phyloP scores from a whole-genome alignment of 768 basidiomycete species.

The Candolleomyces aberdarensis region DNA sequence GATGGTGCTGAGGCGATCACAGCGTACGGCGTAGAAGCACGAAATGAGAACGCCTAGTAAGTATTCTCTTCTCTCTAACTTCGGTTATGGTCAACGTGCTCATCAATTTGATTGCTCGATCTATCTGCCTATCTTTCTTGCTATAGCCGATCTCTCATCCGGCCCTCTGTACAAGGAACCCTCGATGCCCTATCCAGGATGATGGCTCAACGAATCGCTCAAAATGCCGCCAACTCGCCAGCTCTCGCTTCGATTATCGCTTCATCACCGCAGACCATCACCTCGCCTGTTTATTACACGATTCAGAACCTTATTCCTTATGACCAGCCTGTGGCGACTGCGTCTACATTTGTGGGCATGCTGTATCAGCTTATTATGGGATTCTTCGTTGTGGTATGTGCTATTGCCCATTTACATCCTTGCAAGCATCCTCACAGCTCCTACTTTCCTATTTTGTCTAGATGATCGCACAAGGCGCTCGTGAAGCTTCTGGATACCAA shows the following conservation, averaged over 20 bases:
- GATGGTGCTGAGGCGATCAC: conserved; percentile 48
- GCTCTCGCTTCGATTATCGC: conserved; percentile 34
- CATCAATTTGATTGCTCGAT: not conserved
- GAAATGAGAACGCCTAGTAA: conserved; percentile 38
- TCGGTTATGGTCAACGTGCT: not conserved
- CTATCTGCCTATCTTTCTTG: not conserved
- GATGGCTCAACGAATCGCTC: conserved; percentile 30
- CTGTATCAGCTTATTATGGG: conserved; percentile 50
- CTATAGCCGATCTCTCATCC: conserved; percentile 31
- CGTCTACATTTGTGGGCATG: conserved; percentile 51
- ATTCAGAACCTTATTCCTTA: conserved; percentile 54
- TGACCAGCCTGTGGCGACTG: conserved; percentile 51
- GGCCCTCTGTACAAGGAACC: conserved; percentile 31
- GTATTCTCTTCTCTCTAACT: conserved; percentile 14
- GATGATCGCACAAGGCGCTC: conserved; percentile 28
- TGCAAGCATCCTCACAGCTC: not conserved
- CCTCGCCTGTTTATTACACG: conserved; percentile 45
- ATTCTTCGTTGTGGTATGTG: conserved; percentile 37
- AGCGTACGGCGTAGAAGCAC: conserved; percentile 33
- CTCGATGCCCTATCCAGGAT: conserved; percentile 31
- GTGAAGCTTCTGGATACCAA: conserved; percentile 28
- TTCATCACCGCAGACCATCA: conserved; percentile 47
- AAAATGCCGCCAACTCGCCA: conserved; percentile 23
- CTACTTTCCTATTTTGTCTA: conserved; percentile 5
- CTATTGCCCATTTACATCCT: not conserved